A percentile compares a stretch with the other conserved stretches of the same genome.
Evolutionary conservation across 345 rosid genomes (phyloP).

Genomic region (Clarkia xantiana): DNA sequence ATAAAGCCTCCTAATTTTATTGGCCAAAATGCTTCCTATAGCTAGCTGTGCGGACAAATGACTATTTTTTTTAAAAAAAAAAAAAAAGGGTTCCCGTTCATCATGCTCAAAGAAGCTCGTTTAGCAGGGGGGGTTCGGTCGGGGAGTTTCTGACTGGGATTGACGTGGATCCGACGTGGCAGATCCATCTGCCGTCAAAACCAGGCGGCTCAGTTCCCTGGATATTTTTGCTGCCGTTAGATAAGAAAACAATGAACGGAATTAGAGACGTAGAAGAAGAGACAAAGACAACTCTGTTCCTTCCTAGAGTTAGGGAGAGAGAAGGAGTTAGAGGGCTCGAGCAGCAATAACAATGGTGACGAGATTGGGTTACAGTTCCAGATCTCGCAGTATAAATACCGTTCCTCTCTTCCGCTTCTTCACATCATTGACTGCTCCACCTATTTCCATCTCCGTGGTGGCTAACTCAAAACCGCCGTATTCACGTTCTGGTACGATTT

Average conservation of each 20-base stretch:
- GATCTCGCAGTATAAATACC: constrained; percentile 39
- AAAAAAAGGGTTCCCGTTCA: too few species aligned
- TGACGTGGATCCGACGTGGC: constrained; percentile 30
- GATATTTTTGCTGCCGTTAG: not conserved
- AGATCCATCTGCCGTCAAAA: constrained; percentile 6
- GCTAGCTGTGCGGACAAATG: too few species aligned
- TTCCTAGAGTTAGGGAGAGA: not conserved
- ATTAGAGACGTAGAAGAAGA: constrained; percentile 1
- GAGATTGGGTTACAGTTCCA: constrained; percentile 10
- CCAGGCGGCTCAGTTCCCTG: not conserved
- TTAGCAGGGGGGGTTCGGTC: too few species aligned
- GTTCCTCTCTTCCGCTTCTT: constrained; percentile 7
- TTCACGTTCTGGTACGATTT: constrained; percentile 16
- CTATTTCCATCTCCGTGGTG: constrained; percentile 3
- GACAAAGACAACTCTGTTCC: not conserved
- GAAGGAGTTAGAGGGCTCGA: not conserved
- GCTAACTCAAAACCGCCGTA: constrained; percentile 9
- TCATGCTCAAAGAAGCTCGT: too few species aligned
- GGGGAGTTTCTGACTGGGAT: not conserved
- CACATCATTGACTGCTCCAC: constrained; percentile 12
- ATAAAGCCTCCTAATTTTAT: too few species aligned
- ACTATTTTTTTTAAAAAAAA: too few species aligned
- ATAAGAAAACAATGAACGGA: not conserved
- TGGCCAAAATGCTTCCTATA: too few species aligned
- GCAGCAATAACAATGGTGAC: constrained; percentile 6